These are phyloP conservation scores for Picea mariana DNA, from an alignment of 83 land plant genomes.

Conservation along the genomic window DNA sequence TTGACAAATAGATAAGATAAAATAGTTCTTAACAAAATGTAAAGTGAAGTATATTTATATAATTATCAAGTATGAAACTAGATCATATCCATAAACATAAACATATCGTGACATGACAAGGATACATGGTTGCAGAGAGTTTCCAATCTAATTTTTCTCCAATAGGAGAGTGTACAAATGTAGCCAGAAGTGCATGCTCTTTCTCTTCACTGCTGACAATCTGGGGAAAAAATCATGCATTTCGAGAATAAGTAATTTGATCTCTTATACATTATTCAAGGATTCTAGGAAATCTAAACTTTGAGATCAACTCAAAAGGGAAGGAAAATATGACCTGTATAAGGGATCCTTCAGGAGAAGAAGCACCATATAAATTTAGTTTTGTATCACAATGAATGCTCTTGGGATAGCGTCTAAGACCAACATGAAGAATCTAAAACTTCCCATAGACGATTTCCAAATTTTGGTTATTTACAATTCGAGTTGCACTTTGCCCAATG, in stretches of 20 bases:
- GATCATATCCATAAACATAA: background rate
- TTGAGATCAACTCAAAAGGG: background rate
- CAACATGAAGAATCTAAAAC: slow-evolving; percentile 74
- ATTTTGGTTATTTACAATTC: slow-evolving; percentile 50
- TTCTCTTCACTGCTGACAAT: slow-evolving; percentile 82
- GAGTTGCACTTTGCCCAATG: slow-evolving; percentile 74
- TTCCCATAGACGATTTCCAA: slow-evolving; percentile 87
- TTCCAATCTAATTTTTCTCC: slow-evolving; percentile 94
- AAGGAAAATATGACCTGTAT: slow-evolving; percentile 62
- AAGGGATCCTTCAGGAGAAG: slow-evolving; percentile 92
- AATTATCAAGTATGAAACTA: background rate
- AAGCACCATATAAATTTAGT: slow-evolving; percentile 80
- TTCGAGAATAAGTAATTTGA: background rate
- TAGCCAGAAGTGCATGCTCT: slow-evolving; percentile 70
- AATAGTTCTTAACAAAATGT: background rate
- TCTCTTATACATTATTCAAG: background rate
- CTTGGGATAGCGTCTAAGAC: slow-evolving; percentile 63
- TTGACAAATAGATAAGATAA: background rate
- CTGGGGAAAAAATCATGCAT: slow-evolving; percentile 34
- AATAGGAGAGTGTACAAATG: slow-evolving; percentile 76
- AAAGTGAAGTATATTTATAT: background rate
- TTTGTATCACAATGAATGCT: slow-evolving; percentile 69
- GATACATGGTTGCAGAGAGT: slow-evolving; percentile 87
- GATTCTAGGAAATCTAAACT: background rate
- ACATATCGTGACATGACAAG: slow-evolving; percentile 92